Evolutionary conservation across 148 eudicot genomes (phyloP).

Genomic region (Rhododendron molle): DNA sequence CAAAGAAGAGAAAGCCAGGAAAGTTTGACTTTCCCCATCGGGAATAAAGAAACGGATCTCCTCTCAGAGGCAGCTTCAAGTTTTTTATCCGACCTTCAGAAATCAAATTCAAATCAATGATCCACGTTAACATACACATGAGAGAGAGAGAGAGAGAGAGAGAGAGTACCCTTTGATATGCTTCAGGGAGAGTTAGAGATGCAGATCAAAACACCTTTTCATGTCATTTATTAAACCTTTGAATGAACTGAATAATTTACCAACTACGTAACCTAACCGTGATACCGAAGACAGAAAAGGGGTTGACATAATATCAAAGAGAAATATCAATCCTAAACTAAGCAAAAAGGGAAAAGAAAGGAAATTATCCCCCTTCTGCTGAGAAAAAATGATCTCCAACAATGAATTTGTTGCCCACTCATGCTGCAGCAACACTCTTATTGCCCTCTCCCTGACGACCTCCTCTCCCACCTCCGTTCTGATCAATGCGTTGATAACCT

Average conservation of each 20-base stretch:
- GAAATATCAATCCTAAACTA: neutral
- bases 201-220: neutral
- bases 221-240: slow-evolving; percentile 6
- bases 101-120: neutral
- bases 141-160: too few species aligned
- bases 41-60: too few species aligned
- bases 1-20: too few species aligned
- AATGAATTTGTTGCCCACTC: neutral
- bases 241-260: slow-evolving; percentile 10
- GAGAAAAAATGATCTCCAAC: neutral
- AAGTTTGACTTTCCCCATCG: too few species aligned
- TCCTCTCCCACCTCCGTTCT: slow-evolving; percentile 27
- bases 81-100: neutral
- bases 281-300: neutral
- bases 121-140: neutral
- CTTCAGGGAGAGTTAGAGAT: neutral
- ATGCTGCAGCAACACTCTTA: slow-evolving; percentile 8
- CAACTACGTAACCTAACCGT: neutral
- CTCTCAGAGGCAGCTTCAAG: neutral
- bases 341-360: neutral
- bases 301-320: neutral
- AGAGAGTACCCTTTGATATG: too few species aligned
- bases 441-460: slow-evolving; percentile 24
- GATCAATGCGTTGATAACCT: slow-evolving; percentile 53
- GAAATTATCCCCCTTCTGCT: slow-evolving; percentile 8